Evolutionary conservation across 1,284 basidiomycete genomes (phyloP).

Genomic region (Schizopora paradoxa): DNA sequence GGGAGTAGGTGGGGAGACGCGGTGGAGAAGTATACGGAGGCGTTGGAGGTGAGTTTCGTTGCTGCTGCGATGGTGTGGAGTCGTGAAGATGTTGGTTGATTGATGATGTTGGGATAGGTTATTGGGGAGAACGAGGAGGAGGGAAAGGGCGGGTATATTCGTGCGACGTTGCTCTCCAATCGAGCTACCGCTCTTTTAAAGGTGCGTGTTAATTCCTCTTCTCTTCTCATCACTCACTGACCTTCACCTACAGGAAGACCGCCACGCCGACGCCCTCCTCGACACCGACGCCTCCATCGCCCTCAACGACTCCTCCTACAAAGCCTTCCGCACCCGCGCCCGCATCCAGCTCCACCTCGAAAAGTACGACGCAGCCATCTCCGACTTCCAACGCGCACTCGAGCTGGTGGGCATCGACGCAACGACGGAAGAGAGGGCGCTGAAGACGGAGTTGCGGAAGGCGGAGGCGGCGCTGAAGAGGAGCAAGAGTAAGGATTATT

Average conservation of each 20-base stretch:
- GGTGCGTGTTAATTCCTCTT: slow-evolving; percentile 34
- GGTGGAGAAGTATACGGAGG: slow-evolving; percentile 61
- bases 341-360: slow-evolving; percentile 73
- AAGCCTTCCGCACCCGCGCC: slow-evolving; percentile 81
- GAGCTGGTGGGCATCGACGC: slow-evolving; percentile 61
- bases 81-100: slow-evolving; percentile 5
- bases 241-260: slow-evolving; percentile 44
- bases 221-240: slow-evolving; percentile 11
- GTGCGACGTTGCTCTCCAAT: slow-evolving; percentile 78
- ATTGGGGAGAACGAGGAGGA: slow-evolving; percentile 62
- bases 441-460: slow-evolving; percentile 67
- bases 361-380: slow-evolving; percentile 65
- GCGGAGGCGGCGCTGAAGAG: slow-evolving; percentile 74
- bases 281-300: slow-evolving; percentile 68
- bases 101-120: slow-evolving; percentile 59
- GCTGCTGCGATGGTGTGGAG: not conserved
- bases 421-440: slow-evolving; percentile 55
- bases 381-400: slow-evolving; percentile 75
- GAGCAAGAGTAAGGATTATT: slow-evolving; percentile 83
- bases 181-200: slow-evolving; percentile 79
- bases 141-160: slow-evolving; percentile 68
- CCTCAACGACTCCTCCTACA: slow-evolving; percentile 67
- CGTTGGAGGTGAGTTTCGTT: slow-evolving; percentile 47
- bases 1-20: slow-evolving; percentile 55
- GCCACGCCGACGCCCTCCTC: slow-evolving; percentile 60